These are phyloP conservation scores for Mycena pura DNA, from an alignment of 768 basidiomycete species.

Conservation along the genomic window DNA sequence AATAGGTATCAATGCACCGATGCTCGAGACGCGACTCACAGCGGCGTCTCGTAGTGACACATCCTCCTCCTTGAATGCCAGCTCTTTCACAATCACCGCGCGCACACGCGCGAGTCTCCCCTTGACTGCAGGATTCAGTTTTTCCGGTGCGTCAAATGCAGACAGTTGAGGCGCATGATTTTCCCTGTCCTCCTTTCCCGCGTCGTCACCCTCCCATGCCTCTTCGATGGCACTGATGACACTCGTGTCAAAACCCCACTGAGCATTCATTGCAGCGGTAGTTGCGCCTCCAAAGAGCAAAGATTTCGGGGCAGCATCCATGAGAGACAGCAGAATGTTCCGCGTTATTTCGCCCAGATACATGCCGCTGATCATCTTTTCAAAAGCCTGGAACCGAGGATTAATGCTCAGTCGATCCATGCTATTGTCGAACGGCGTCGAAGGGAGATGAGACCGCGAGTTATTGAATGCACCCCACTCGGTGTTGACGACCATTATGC, in stretches of 20 bases:
- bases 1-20: slow-evolving; percentile 30
- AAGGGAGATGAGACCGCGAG: slow-evolving; percentile 83
- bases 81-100: slow-evolving; percentile 62
- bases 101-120: slow-evolving; percentile 61
- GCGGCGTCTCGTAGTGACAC: slow-evolving; percentile 66
- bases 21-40: slow-evolving; percentile 37
- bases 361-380: slow-evolving; percentile 99
- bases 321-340: slow-evolving; percentile 80
- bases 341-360: slow-evolving; percentile 96
- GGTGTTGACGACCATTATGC: slow-evolving; percentile 93
- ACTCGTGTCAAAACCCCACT: slow-evolving; percentile 96
- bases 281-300: slow-evolving; percentile 85
- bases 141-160: slow-evolving; percentile 39
- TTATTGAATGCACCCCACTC: slow-evolving; percentile 99
- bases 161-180: slow-evolving; percentile 44
- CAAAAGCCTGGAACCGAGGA: slow-evolving; percentile 90
- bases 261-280: slow-evolving; percentile 75
- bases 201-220: slow-evolving; percentile 64
- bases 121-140: slow-evolving; percentile 38
- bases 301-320: slow-evolving; percentile 75
- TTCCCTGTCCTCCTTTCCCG: slow-evolving; percentile 27
- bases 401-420: slow-evolving; percentile 96
- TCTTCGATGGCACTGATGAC: slow-evolving; percentile 84
- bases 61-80: slow-evolving; percentile 63
- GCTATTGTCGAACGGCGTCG: slow-evolving; percentile 89